Evolutionary conservation across 768 basidiomycete genomes (phyloP).

Genomic region (Termitomyces sp.): DNA sequence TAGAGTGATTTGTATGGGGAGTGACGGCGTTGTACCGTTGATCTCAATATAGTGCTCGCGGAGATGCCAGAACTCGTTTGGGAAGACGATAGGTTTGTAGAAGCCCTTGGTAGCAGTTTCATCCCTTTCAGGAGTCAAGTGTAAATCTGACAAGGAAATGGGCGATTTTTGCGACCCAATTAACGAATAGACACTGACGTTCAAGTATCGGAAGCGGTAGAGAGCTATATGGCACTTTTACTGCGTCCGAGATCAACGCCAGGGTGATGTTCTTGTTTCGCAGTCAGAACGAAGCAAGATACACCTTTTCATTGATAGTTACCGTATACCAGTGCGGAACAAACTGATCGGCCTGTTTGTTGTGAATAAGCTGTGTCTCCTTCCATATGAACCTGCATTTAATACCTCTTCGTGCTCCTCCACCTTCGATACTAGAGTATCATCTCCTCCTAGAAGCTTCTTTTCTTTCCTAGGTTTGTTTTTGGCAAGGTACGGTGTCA

Average conservation of each 20-base stretch:
- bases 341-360: conserved; percentile 46
- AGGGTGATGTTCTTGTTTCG: conserved; percentile 75
- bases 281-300: not conserved
- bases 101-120: conserved; percentile 57
- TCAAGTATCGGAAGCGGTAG: conserved; percentile 56
- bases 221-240: conserved; percentile 42
- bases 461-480: conserved; percentile 74
- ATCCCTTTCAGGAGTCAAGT: conserved; percentile 57
- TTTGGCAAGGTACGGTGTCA: conserved; percentile 81
- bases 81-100: conserved; percentile 86
- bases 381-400: not conserved
- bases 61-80: conserved; percentile 94
- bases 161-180: conserved; percentile 1
- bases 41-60: conserved; percentile 78
- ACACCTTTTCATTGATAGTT: conserved; percentile 13
- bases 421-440: conserved; percentile 24
- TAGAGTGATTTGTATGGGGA: conserved; percentile 81
- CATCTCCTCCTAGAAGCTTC: conserved; percentile 55
- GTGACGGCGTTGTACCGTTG: conserved; percentile 70
- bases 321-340: conserved; percentile 84
- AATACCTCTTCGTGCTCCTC: conserved; percentile 48
- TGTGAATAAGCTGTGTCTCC: not conserved
- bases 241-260: conserved; percentile 73
- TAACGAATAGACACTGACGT: conserved; percentile 39
- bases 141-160: conserved; percentile 45